These are phyloP conservation scores for Fraxinus latifolia DNA, from an alignment of 305 asterid species.

Conservation along the genomic window DNA sequence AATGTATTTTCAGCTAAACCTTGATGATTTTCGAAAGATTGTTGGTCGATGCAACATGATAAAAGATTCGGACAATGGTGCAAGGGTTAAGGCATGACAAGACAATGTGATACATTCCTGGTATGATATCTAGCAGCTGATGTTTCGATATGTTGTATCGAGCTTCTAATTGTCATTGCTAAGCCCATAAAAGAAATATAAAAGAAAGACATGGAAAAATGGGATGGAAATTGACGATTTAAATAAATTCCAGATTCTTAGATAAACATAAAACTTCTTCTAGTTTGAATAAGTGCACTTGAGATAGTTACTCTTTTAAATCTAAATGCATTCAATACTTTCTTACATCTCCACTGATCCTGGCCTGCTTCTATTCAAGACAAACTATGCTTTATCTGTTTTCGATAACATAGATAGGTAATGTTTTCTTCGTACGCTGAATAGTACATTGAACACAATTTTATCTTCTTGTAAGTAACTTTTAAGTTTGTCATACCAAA, in stretches of 20 bases:
- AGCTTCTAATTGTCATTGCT: background rate
- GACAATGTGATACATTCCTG: background rate
- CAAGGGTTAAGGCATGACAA: constrained; percentile 24
- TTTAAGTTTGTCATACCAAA: background rate
- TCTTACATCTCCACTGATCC: background rate
- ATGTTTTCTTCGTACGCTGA: background rate
- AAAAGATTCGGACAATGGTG: constrained; percentile 35
- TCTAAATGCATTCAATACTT: background rate
- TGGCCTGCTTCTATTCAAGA: background rate
- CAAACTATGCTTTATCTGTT: background rate
- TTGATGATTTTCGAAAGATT: constrained; percentile 75
- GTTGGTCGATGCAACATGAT: constrained; percentile 71
- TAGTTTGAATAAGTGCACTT: background rate
- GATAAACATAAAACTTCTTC: background rate
- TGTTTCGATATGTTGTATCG: background rate
- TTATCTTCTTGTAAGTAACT: background rate
- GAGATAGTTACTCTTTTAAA: background rate
- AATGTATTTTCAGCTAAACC: constrained; percentile 52
- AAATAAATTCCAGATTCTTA: background rate
- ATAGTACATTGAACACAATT: background rate
- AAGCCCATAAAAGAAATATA: background rate
- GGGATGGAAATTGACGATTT: background rate
- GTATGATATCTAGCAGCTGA: background rate
- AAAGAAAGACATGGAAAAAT: background rate
- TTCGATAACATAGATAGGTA: background rate